Evolutionary conservation across 371 early-diverging fungal genomes (phyloP).

Genomic region (Smittium mucronatum): DNA sequence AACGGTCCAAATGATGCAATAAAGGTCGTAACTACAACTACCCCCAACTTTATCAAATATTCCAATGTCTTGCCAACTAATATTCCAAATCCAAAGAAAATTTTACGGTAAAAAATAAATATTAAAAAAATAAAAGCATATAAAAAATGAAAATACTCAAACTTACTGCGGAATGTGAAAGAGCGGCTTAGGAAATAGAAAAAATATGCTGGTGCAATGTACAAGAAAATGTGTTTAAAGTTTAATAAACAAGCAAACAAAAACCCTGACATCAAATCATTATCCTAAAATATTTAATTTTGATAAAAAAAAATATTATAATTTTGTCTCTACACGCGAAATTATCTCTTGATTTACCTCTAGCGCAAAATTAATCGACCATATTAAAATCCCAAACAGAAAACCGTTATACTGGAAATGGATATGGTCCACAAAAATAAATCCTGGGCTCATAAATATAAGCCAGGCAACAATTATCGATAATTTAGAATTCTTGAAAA

Average conservation of each 20-base stretch:
- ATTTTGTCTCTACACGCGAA: neutral
- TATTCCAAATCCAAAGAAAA: neutral
- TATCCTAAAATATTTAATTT: constrained; percentile 7
- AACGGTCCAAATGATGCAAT: constrained; percentile 76
- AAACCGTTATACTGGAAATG: constrained; percentile 98
- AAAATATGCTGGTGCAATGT: constrained; percentile 90
- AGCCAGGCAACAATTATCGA: constrained; percentile 37
- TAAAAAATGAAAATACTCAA: constrained; percentile 16
- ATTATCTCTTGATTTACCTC: constrained; percentile 52
- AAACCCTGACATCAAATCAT: constrained; percentile 48
- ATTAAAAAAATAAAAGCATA: constrained; percentile 21
- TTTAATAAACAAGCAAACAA: constrained; percentile 79
- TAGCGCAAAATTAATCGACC: constrained; percentile 59
- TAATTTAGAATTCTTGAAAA: constrained; percentile 11
- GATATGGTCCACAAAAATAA: constrained; percentile 69
- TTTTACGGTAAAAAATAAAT: neutral
- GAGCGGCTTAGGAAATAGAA: constrained; percentile 73
- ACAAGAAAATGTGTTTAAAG: constrained; percentile 94
- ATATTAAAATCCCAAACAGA: constrained; percentile 73
- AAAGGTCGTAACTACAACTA: constrained; percentile 52
- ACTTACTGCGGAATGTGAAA: neutral
- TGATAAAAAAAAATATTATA: neutral
- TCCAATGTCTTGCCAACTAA: neutral
- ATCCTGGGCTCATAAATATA: constrained; percentile 69
- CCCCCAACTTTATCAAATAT: constrained; percentile 40